Base-by-base conservation (phyloP, 306 rosid genomes). In the Lathyrus sativus region DNA sequence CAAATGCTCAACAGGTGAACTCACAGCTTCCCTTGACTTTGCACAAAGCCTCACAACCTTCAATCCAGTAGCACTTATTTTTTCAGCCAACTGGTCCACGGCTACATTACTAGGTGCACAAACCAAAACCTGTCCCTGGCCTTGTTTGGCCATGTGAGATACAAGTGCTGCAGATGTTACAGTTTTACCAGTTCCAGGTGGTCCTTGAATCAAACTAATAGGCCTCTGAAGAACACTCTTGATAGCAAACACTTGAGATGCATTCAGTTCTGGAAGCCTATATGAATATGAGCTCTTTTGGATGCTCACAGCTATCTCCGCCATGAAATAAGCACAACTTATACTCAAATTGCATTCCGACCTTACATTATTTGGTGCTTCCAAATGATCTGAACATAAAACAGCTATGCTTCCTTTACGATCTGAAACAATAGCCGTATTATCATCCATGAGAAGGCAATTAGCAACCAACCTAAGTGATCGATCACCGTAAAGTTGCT, bases 111-210 rank as follows among this genome's bases (percentile, higher is more conserved):
- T 95, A 64, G 99, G 97, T 45, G 99, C 99, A 79, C 97, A 95
- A 43, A 95, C 99, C 88, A 95, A 85, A 68, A 91, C 99, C 96
- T 93, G 99, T 37, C 99, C 99, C 82, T 95, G 99, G 68, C 96
- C 97, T 83, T 95, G 99, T 83, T 95, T 95, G 70, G 99, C 99
- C 99, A 95, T 95, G 87, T 95, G 99, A 84, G 90, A 95, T 61
- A 95, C 97, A 72, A 95, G 91, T 38, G 99, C 99, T 50, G 99
- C 99, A 72, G 99, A 95, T 39, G 99, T 95, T 9, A 95, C 99
- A 5, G 99, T 95, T 84, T 95, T 95, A 5, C 99, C 99, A 39
- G 99, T 95, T 59, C 99, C 99, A 60, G 99, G 99, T 51, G 99
- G 99, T 24, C 99, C 99, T 84, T 95, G 99, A 80, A 95, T 95